Conservation (phyloP, 306 rosid genomes). For the Quercus variabilis region DNA sequence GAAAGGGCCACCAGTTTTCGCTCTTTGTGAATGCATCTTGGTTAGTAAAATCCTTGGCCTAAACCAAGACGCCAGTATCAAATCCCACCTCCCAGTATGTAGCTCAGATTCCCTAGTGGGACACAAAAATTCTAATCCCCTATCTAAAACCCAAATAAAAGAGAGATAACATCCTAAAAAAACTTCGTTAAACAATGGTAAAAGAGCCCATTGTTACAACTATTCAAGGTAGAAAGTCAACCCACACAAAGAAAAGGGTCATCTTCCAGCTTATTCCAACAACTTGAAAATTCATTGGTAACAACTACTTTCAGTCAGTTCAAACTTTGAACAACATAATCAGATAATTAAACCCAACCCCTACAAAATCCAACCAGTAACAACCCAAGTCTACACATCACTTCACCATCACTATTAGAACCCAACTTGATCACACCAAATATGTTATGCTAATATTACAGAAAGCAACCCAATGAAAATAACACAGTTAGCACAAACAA, state of each 20-base stretch:
- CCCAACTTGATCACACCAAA: neutral
- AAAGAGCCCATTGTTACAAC: neutral
- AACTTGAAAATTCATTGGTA: neutral
- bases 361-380: no score
- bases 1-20: neutral
- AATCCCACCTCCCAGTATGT: neutral
- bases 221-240: neutral
- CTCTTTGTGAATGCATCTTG: neutral
- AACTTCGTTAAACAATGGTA: no score
- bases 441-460: neutral
- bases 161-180: no score
- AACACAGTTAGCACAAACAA: neutral
- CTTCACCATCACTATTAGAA: neutral
- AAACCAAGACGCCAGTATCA: neutral
- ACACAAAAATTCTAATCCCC: neutral
- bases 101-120: no score
- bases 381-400: neutral
- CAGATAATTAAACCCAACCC: neutral
- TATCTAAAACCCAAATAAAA: neutral
- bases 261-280: slow-evolving; percentile 4
- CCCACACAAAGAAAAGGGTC: neutral
- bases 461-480: neutral
- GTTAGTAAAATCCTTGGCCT: neutral
- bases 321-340: neutral
- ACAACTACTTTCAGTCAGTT: slow-evolving; percentile 3